Conservation (phyloP, 805 yeast species). For the Sugiyamaella qingdaonensis region DNA sequence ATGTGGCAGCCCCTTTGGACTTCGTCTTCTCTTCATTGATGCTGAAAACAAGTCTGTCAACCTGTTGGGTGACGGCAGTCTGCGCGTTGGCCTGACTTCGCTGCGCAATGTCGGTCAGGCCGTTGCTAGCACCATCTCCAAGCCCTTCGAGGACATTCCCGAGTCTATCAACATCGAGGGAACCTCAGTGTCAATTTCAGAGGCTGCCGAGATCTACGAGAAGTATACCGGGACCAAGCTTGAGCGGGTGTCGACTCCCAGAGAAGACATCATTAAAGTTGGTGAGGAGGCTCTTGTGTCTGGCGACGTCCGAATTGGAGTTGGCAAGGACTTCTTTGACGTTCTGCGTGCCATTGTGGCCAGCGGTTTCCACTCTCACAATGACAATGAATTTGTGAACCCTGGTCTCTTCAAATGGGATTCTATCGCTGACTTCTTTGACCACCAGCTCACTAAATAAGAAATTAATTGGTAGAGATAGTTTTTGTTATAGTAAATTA, state of each 20-base stretch:
- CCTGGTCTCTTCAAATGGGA: constrained; percentile 27
- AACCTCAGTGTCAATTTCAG: constrained; percentile 13
- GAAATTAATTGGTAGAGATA: no score
- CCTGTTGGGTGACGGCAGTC: constrained; percentile 7
- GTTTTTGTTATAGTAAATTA: no score
- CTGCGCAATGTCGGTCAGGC: constrained; percentile 25
- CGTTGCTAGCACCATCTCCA: constrained; percentile 23
- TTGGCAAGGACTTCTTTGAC: constrained; percentile 87
- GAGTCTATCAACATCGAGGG: constrained; percentile 20
- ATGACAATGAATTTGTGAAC: constrained; percentile 26
- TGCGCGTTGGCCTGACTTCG: constrained; percentile 19
- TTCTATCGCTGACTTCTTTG: constrained; percentile 8
- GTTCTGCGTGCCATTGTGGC: constrained; percentile 4
- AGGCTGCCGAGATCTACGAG: constrained; percentile 21
- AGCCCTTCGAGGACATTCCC: constrained; percentile 22
- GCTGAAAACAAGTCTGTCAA: neutral
- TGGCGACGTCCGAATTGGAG: constrained; percentile 82
- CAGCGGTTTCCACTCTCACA: neutral
- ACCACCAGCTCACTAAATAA: neutral
- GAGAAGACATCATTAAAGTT: neutral
- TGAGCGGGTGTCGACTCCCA: constrained; percentile 4
- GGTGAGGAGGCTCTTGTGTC: constrained; percentile 24
- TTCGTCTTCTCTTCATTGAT: neutral
- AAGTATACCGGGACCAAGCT: constrained; percentile 21
- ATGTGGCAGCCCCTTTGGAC: neutral